These are phyloP conservation scores for Lasiodiplodia gonubiensis DNA, from an alignment of 2,329 filamentous ascomycete genomes.

Conservation along the genomic window DNA sequence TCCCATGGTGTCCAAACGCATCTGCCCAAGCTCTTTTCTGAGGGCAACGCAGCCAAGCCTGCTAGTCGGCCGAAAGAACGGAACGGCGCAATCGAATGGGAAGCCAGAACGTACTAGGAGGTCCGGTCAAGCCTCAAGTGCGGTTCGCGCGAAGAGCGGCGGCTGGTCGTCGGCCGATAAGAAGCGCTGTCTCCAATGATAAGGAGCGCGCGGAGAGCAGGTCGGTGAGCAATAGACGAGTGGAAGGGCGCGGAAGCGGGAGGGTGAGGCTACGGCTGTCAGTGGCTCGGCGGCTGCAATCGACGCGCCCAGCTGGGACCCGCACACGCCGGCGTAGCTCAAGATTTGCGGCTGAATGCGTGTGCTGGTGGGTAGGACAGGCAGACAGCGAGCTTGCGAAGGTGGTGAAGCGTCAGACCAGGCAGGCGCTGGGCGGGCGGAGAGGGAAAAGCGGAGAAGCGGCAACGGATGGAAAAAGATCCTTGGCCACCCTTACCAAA, in stretches of 20 bases:
- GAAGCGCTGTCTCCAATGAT: conserved; percentile 6
- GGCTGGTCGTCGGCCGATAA: neutral
- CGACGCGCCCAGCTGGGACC: neutral
- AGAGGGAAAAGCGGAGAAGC: conserved; percentile 14
- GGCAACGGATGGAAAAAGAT: no score
- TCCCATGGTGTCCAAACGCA: neutral
- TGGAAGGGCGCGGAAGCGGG: conserved; percentile 19
- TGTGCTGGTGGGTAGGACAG: neutral
- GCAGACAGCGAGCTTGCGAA: neutral
- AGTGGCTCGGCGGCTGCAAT: conserved; percentile 10
- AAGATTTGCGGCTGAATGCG: conserved; percentile 1
- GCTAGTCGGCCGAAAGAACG: neutral
- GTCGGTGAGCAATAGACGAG: neutral
- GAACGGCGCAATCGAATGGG: neutral
- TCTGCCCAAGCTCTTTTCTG: conserved; percentile 14
- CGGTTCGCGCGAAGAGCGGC: neutral
- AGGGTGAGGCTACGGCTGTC: conserved; percentile 17
- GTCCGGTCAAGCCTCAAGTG: neutral
- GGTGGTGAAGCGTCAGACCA: conserved; percentile 1
- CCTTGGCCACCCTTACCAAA: no score
- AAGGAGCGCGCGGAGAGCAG: neutral
- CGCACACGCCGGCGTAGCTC: conserved; percentile 1
- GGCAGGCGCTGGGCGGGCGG: neutral
- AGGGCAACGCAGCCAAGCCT: neutral
- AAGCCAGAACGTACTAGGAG: conserved; percentile 14